These are phyloP conservation scores for Xylaria nigripes DNA, from an alignment of 495 filamentous ascomycete species.

Conservation along the genomic window DNA sequence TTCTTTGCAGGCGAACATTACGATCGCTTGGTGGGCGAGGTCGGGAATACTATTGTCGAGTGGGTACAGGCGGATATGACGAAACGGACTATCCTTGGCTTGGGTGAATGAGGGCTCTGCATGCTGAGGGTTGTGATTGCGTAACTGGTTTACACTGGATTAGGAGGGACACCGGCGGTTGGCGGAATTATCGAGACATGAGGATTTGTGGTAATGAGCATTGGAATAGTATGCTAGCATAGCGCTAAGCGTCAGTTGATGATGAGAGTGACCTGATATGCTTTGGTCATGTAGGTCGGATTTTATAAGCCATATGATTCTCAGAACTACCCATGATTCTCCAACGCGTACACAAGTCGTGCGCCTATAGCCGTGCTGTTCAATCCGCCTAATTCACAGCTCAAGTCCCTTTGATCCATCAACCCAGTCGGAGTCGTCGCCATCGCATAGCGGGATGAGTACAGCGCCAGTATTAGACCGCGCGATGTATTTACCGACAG, in stretches of 20 bases:
- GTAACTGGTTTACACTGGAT: too few species aligned
- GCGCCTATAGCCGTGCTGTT: too few species aligned
- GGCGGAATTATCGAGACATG: neutral
- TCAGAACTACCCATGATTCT: too few species aligned
- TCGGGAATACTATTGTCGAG: conserved; percentile 55
- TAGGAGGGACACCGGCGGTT: too few species aligned
- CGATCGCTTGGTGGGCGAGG: conserved; percentile 67
- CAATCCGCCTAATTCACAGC: too few species aligned
- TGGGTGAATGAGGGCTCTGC: conserved; percentile 7
- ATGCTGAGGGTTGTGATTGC: neutral
- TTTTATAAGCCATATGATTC: neutral
- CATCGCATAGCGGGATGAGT: neutral
- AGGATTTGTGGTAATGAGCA: neutral
- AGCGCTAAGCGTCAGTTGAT: neutral
- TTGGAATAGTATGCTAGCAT: neutral
- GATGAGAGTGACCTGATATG: neutral
- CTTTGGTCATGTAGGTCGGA: neutral
- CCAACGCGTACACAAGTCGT: too few species aligned
- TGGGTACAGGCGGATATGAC: conserved; percentile 59
- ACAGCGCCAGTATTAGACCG: neutral
- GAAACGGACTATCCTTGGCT: conserved; percentile 26
- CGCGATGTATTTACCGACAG: too few species aligned
- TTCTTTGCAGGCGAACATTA: conserved; percentile 67
- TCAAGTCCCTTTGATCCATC: too few species aligned
- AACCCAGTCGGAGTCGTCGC: too few species aligned